These are phyloP conservation scores for Pseudophaeomoniella oleicola DNA, from an alignment of 2,329 filamentous ascomycete genomes.

Conservation along the genomic window DNA sequence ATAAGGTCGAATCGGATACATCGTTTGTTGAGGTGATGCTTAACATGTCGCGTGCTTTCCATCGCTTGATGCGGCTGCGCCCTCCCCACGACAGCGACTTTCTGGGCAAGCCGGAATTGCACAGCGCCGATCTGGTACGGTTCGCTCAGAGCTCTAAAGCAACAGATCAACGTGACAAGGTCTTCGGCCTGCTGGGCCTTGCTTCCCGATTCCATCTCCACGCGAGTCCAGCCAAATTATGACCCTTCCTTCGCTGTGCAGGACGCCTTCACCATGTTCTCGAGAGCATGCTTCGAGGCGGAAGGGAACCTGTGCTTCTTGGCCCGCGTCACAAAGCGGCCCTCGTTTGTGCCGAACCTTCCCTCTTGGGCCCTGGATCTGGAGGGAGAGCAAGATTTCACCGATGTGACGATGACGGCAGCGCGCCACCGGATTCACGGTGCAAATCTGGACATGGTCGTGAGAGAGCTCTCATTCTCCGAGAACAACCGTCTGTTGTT, in stretches of 20 bases:
- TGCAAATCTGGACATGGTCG: background rate
- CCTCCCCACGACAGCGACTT: background rate
- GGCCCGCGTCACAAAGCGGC: background rate
- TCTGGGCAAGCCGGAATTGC: background rate
- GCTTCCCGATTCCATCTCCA: background rate
- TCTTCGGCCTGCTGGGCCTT: background rate
- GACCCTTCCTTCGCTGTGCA: background rate
- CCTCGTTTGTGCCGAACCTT: background rate
- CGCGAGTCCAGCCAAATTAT: background rate
- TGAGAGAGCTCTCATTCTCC: background rate
- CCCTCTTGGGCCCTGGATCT: background rate
- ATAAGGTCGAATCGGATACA: background rate
- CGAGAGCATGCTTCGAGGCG: background rate
- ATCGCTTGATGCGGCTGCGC: background rate
- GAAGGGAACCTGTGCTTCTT: background rate
- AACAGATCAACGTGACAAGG: constrained; percentile 1
- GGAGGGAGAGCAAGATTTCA: background rate
- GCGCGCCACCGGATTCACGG: background rate
- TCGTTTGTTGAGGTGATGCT: background rate
- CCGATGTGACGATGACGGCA: background rate
- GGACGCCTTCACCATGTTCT: background rate
- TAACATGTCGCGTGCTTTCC: background rate
- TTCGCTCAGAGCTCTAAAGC: background rate
- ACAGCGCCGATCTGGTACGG: background rate
- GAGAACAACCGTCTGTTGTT: background rate